Conservation (phyloP, 208 protist genomes). For the Wallacemonas sp. region DNA sequence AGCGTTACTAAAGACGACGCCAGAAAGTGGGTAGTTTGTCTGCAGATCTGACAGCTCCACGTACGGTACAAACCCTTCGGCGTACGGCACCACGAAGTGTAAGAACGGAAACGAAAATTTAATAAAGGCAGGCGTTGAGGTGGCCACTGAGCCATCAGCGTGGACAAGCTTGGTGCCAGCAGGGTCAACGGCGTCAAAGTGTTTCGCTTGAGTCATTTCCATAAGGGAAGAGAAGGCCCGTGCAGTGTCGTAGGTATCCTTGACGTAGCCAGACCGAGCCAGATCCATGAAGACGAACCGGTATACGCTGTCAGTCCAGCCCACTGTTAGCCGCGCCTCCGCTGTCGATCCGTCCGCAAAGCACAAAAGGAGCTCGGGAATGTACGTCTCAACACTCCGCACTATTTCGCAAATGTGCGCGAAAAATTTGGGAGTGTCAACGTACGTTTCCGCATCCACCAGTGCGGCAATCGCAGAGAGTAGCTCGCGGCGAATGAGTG, state of each 20-base stretch:
- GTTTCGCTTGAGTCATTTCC: constrained; percentile 56
- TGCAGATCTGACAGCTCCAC: constrained; percentile 26
- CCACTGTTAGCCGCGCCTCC: background rate
- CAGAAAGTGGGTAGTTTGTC: constrained; percentile 9
- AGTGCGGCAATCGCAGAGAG: constrained; percentile 34
- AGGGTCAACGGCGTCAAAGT: constrained; percentile 17
- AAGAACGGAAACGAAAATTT: constrained; percentile 75
- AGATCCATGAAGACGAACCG: constrained; percentile 55
- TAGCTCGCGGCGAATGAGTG: constrained; percentile 33
- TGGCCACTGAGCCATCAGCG: background rate
- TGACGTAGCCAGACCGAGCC: constrained; percentile 42
- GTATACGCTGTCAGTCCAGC: constrained; percentile 64
- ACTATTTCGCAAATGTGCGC: constrained; percentile 70
- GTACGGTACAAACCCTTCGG: constrained; percentile 62
- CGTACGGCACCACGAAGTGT: constrained; percentile 61
- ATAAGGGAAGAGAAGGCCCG: constrained; percentile 67
- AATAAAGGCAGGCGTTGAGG: constrained; percentile 9
- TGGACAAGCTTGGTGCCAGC: background rate
- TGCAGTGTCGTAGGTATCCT: constrained; percentile 44
- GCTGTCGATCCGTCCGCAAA: background rate
- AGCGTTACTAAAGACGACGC: constrained; percentile 13
- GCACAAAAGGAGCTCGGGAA: constrained; percentile 12
- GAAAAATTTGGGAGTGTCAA: constrained; percentile 82
- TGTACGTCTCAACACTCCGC: constrained; percentile 32
- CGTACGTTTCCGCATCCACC: constrained; percentile 63